Evolutionary conservation across 140 eudicot genomes (phyloP).

Genomic region (Bidens hawaiensis): DNA sequence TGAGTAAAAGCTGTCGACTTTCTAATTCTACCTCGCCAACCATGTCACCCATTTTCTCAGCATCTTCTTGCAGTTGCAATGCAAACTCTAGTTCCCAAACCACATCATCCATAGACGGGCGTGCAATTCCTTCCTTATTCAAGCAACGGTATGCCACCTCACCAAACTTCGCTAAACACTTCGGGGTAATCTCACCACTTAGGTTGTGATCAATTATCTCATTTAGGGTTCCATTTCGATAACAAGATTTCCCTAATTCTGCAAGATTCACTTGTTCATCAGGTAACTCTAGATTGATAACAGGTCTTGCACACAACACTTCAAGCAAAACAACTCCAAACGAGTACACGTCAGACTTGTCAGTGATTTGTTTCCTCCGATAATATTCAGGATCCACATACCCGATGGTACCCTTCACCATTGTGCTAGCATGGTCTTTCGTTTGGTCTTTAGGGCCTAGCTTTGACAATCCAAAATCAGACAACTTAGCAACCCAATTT

Average conservation of each 20-base stretch:
- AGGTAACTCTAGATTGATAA: slow-evolving; percentile 15
- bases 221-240: slow-evolving; percentile 24
- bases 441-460: slow-evolving; percentile 34
- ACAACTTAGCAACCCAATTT: slow-evolving; percentile 58
- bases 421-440: slow-evolving; percentile 40
- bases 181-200: slow-evolving; percentile 34
- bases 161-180: slow-evolving; percentile 32
- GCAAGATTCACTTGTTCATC: slow-evolving; percentile 35
- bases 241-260: slow-evolving; percentile 31
- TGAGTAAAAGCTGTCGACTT: background rate
- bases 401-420: slow-evolving; percentile 58
- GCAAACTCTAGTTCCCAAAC: slow-evolving; percentile 49
- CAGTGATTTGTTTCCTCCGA: slow-evolving; percentile 21
- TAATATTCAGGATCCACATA: slow-evolving; percentile 55
- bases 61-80: slow-evolving; percentile 40
- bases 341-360: slow-evolving; percentile 50
- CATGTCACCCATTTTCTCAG: slow-evolving; percentile 12
- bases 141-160: slow-evolving; percentile 36
- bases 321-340: slow-evolving; percentile 60
- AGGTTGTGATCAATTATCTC: slow-evolving; percentile 35
- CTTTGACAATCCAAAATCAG: slow-evolving; percentile 62
- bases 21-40: background rate
- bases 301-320: slow-evolving; percentile 51
- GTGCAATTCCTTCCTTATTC: slow-evolving; percentile 20
- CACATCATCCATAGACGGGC: slow-evolving; percentile 44